A percentile compares a stretch with the other conserved stretches of the same genome.
Evolutionary conservation across 805 yeast genomes (phyloP).

Genomic region (Clavispora santaluciae): DNA sequence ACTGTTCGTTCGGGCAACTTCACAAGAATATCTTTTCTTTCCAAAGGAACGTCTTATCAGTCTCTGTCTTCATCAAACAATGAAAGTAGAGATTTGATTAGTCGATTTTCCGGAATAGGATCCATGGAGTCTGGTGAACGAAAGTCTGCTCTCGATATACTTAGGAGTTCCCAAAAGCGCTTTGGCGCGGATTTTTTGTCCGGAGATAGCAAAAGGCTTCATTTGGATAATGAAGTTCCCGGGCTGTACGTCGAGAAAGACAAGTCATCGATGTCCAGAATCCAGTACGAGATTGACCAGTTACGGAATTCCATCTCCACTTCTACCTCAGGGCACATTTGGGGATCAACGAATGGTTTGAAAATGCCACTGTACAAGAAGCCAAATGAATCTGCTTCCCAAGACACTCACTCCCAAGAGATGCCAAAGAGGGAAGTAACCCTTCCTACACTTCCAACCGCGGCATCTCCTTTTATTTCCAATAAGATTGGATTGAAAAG

Average conservation of each 20-base stretch:
- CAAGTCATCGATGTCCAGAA: conserved; percentile 1
- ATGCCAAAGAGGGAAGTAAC: not conserved
- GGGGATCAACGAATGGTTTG: conserved; percentile 4
- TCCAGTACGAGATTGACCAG: conserved; percentile 3
- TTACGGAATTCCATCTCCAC: conserved; percentile 1
- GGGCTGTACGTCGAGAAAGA: conserved; percentile 1
- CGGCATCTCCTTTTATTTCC: conserved; percentile 13
- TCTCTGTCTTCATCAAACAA: not conserved
- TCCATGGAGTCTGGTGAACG: not conserved
- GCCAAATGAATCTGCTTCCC: conserved; percentile 2
- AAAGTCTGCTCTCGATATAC: conserved; percentile 1
- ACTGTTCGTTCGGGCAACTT: conserved; percentile 10
- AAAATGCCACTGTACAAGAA: conserved; percentile 16
- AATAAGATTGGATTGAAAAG: conserved; percentile 9
- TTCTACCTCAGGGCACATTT: conserved; percentile 1
- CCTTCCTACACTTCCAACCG: not conserved
- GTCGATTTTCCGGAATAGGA: not conserved
- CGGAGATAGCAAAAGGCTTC: conserved; percentile 2
- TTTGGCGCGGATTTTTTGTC: conserved; percentile 3
- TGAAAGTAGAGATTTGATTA: not conserved
- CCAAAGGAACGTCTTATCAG: conserved; percentile 3
- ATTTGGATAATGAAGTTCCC: not conserved
- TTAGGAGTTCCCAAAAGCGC: conserved; percentile 3
- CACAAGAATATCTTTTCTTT: conserved; percentile 10
- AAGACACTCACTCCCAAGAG: conserved; percentile 2